Evolutionary conservation across 2,329 filamentous ascomycete species (phyloP).

Genomic region (Cadophora sp.): DNA sequence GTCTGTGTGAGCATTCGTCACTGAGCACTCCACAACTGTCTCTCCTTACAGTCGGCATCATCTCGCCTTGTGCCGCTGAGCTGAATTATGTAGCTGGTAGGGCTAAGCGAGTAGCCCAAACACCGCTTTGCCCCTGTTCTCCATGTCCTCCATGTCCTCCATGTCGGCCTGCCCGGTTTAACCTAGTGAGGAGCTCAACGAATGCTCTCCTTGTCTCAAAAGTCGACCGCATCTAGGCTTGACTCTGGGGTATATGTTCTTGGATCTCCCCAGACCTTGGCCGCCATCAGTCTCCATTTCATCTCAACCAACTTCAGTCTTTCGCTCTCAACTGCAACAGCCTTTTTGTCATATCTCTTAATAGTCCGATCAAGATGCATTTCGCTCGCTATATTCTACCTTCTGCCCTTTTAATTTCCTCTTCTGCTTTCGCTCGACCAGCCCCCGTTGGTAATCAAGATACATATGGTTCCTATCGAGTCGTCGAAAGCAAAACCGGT

Average conservation of each 20-base stretch:
- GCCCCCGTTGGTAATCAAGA: neutral
- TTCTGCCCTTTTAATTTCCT: slow-evolving; percentile 3
- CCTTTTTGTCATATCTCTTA: neutral
- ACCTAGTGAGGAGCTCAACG: neutral
- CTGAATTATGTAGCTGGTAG: neutral
- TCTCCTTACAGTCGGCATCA: neutral
- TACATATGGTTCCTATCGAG: slow-evolving; percentile 16
- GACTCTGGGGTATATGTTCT: neutral
- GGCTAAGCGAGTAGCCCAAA: neutral
- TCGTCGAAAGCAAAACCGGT: slow-evolving; percentile 3
- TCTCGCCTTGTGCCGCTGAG: neutral
- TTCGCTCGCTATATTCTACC: neutral
- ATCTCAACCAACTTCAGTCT: neutral
- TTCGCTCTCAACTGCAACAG: neutral
- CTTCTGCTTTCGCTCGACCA: neutral
- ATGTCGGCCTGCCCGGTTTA: neutral
- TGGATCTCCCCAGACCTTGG: neutral
- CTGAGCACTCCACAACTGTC: neutral
- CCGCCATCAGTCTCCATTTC: neutral
- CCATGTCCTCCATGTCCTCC: no score
- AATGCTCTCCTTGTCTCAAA: neutral
- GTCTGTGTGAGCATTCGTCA: neutral
- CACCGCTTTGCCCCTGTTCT: no score
- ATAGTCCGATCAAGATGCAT: neutral
- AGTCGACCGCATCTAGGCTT: neutral